Evolutionary conservation across 2,329 filamentous ascomycete genomes (phyloP).

Genomic region (Penicillium sp.): DNA sequence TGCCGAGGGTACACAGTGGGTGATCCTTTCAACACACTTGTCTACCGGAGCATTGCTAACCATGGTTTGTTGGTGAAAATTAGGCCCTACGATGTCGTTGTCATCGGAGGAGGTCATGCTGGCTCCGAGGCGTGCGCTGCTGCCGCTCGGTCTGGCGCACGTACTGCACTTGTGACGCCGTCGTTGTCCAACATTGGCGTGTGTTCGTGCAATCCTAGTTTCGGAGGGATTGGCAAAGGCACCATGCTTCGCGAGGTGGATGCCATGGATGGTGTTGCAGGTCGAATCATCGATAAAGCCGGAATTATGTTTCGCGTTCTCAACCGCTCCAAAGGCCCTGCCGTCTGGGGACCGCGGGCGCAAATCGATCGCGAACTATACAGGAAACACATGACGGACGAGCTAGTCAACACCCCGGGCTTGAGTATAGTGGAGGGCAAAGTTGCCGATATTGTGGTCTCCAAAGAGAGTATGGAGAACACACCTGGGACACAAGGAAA

Average conservation of each 20-base stretch:
- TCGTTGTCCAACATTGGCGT: constrained; percentile 83
- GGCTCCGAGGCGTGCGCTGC: constrained; percentile 90
- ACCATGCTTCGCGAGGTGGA: constrained; percentile 94
- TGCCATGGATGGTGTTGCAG: constrained; percentile 83
- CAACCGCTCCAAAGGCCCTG: constrained; percentile 84
- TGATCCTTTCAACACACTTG: constrained; percentile 1
- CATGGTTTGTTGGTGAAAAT: not conserved
- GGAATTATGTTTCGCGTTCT: constrained; percentile 89
- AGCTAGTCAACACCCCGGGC: constrained; percentile 71
- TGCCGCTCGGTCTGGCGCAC: constrained; percentile 79
- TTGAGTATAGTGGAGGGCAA: constrained; percentile 76
- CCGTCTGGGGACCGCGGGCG: constrained; percentile 92
- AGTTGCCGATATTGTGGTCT: constrained; percentile 83
- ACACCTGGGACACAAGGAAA: constrained; percentile 54
- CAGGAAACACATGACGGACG: constrained; percentile 82
- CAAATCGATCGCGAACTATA: constrained; percentile 92
- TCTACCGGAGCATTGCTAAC: constrained; percentile 5
- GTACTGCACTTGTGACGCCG: constrained; percentile 84
- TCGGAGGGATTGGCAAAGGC: constrained; percentile 97
- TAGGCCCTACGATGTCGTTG: constrained; percentile 81
- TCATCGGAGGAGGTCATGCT: constrained; percentile 93
- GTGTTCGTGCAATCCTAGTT: constrained; percentile 94
- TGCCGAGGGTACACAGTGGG: constrained; percentile 34
- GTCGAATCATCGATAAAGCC: constrained; percentile 84
- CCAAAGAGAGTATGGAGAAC: constrained; percentile 49